Evolutionary conservation across 805 yeast species (phyloP), one percentile per base, ranked within the genome.

Genomic region (Jamesozyma rosinii): DNA sequence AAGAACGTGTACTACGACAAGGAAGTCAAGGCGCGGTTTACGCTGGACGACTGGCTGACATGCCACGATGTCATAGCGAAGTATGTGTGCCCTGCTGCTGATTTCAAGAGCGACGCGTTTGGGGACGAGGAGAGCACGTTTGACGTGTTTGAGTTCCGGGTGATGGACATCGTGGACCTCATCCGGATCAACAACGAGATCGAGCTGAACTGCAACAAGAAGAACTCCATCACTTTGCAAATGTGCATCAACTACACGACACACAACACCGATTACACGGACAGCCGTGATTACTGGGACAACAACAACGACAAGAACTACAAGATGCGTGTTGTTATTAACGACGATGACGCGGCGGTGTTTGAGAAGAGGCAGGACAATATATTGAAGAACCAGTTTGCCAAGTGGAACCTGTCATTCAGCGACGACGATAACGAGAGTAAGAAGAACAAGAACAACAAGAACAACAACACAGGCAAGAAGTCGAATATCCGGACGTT

Each of bases 11-110:
- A 81, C 10, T 89, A 70, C 62, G 72, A 76, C 30, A 89, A 89
- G 61, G 57, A 64, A 22, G 82, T 90, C 17, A 72, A 76, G 14
- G 72, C 84, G 14, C 70, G 88, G 43, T 89, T 86, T 64, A 77
- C 95, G 0, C 68, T 79, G 49, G 87, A 90, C 59, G 65, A 71
- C 53, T 89, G 97, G 97, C 67, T 66, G 35, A 80, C 94, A 0
- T 76, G 43, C 14, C 55, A 50, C n/a, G 65, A 60, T 13, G 51
- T 55, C 9, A 51, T 50, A 38, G 53, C 58, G 39, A 50, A 47
- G 20, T 60, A 53, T 50, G 41, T 56, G 8, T 46, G 31, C 14
- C 35, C 26, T 24, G 37, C 32, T 5, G 26, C 22, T 40, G 57
- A 53, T 26, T 42, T 51, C 10, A 58, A 55, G 4, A 3, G 36